Evolutionary conservation across 805 yeast genomes (phyloP).

Genomic region (Zygotorulaspora sp.): DNA sequence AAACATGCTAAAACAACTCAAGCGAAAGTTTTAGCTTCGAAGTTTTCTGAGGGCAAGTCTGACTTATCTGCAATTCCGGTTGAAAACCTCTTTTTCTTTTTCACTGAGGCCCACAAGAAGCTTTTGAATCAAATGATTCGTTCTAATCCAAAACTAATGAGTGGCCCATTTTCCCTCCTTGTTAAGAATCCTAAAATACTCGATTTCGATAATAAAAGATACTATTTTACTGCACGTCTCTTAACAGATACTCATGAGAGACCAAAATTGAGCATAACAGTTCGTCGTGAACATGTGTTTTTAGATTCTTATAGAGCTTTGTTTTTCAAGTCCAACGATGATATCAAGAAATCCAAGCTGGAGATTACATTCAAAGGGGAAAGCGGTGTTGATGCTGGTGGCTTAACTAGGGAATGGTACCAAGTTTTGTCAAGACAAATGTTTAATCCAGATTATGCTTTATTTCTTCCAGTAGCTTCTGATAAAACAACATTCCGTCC

Average conservation of each 20-base stretch:
- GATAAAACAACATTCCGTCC: constrained; percentile 96
- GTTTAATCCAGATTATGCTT: constrained; percentile 92
- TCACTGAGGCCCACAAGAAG: constrained; percentile 84
- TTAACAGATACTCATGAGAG: constrained; percentile 45
- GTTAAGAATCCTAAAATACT: constrained; percentile 83
- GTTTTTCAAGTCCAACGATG: constrained; percentile 72
- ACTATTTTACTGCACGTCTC: constrained; percentile 72
- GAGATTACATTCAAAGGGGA: constrained; percentile 88
- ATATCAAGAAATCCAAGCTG: constrained; percentile 64
- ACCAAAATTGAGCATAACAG: constrained; percentile 55
- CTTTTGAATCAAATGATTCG: constrained; percentile 88
- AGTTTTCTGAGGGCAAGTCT: constrained; percentile 54
- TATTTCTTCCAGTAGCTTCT: constrained; percentile 85
- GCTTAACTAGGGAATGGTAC: constrained; percentile 96
- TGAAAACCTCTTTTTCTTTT: constrained; percentile 73
- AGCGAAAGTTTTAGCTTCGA: constrained; percentile 47
- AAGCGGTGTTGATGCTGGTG: constrained; percentile 97
- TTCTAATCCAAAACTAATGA: constrained; percentile 85
- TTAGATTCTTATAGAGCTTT: constrained; percentile 82
- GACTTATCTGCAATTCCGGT: constrained; percentile 73
- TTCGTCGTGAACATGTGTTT: constrained; percentile 87
- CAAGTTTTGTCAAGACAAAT: constrained; percentile 90
- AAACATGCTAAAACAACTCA: constrained; percentile 63
- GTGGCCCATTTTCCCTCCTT: constrained; percentile 89
- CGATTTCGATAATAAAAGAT: constrained; percentile 91